Evolutionary conservation across 306 rosid genomes (phyloP).

Genomic region (Boehmeria nivea): DNA sequence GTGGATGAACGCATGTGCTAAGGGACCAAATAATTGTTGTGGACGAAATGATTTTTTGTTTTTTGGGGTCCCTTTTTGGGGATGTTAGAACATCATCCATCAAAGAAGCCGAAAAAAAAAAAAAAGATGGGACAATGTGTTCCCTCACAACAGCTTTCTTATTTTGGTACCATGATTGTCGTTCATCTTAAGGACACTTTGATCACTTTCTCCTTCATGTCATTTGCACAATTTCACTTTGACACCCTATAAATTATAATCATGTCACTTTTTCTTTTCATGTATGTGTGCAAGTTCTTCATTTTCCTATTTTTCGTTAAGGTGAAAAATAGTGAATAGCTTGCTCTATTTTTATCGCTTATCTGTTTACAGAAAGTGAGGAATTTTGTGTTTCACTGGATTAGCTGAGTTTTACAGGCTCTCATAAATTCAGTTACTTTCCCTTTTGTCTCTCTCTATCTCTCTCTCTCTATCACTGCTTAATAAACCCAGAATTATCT

Average conservation of each 20-base stretch:
- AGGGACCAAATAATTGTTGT: slow-evolving; percentile 41
- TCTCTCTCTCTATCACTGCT: too few relatives aligned
- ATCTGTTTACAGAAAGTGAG: neutral
- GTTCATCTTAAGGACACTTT: slow-evolving; percentile 38
- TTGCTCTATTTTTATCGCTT: neutral
- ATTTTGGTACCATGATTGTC: slow-evolving; percentile 43
- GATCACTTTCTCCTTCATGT: slow-evolving; percentile 40
- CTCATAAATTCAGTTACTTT: too few relatives aligned
- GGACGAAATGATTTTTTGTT: slow-evolving; percentile 29
- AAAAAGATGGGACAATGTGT: slow-evolving; percentile 55
- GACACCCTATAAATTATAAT: neutral
- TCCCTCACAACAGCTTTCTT: slow-evolving; percentile 44
- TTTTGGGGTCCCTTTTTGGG: slow-evolving; percentile 34
- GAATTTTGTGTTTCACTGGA: neutral
- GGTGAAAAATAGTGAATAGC: neutral
- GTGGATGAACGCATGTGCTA: slow-evolving; percentile 32
- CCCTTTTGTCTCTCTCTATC: too few relatives aligned
- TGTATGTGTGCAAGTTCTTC: too few relatives aligned
- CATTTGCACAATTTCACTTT: slow-evolving; percentile 22
- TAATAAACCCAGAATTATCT: too few relatives aligned
- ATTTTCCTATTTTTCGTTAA: neutral
- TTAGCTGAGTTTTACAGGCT: too few relatives aligned
- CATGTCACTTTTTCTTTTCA: neutral
- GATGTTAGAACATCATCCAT: slow-evolving; percentile 52
- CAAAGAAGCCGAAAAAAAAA: slow-evolving; percentile 21